Conservation (phyloP, 1,284 basidiomycete species). For the Cutaneotrichosporon spelunceum region DNA sequence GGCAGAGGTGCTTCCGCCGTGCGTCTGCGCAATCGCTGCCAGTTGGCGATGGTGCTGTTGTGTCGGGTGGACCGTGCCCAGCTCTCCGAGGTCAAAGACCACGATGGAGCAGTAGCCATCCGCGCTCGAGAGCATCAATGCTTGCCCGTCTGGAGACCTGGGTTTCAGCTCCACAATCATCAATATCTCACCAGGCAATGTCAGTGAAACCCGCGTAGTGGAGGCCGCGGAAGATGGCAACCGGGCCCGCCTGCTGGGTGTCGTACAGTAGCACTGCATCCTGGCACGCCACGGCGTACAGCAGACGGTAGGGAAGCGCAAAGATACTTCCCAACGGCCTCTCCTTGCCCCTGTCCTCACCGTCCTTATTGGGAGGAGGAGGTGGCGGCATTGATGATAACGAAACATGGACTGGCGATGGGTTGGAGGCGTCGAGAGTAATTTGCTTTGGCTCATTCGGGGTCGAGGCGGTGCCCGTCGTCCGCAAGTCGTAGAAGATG, state of each 20-base stretch:
- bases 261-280: conserved; percentile 94
- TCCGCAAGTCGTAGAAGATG: conserved; percentile 80
- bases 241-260: conserved; percentile 89
- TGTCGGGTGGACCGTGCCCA: conserved; percentile 76
- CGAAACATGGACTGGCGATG: conserved; percentile 43
- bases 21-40: conserved; percentile 77
- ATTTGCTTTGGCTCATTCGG: conserved; percentile 56
- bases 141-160: conserved; percentile 94
- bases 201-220: conserved; percentile 99
- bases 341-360: conserved; percentile 28
- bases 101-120: conserved; percentile 97
- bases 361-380: conserved; percentile 49
- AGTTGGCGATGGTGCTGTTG: conserved; percentile 84
- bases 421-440: conserved; percentile 67
- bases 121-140: conserved; percentile 82
- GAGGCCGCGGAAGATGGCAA: conserved; percentile 88
- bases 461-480: conserved; percentile 55
- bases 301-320: conserved; percentile 85
- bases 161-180: background rate
- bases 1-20: conserved; percentile 46
- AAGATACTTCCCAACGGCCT: conserved; percentile 59
- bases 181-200: conserved; percentile 74
- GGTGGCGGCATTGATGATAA: conserved; percentile 50
- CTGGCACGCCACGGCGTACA: conserved; percentile 95
- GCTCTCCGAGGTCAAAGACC: conserved; percentile 73